These are phyloP conservation scores for Coniochaeta hoffmannii DNA, from an alignment of 2,329 filamentous ascomycete genomes.

Conservation along the genomic window DNA sequence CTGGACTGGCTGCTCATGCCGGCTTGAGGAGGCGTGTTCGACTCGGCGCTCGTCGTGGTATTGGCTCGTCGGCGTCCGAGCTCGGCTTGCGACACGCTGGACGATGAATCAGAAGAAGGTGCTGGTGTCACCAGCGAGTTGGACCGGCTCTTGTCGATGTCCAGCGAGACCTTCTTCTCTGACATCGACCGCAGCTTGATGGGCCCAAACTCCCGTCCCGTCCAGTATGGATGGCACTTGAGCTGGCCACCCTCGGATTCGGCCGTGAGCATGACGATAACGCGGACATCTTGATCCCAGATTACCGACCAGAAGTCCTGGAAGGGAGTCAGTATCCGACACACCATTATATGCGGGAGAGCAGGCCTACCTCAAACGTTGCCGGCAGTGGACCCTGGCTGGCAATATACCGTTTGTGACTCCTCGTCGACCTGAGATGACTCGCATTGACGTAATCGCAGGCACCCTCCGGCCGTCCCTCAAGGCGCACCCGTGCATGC, in stretches of 20 bases:
- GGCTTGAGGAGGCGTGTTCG: slow-evolving; percentile 20
- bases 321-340: slow-evolving; percentile 17
- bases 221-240: slow-evolving; percentile 95
- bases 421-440: slow-evolving; percentile 70
- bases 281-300: slow-evolving; percentile 93
- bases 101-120: slow-evolving; percentile 6
- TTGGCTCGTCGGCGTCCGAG: slow-evolving; percentile 43
- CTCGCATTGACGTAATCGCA: slow-evolving; percentile 98
- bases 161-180: slow-evolving; percentile 74
- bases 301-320: slow-evolving; percentile 97
- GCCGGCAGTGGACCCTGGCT: slow-evolving; percentile 89
- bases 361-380: slow-evolving; percentile 70
- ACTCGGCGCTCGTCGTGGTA: slow-evolving; percentile 39
- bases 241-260: slow-evolving; percentile 88
- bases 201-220: slow-evolving; percentile 66
- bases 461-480: slow-evolving; percentile 54
- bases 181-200: slow-evolving; percentile 70
- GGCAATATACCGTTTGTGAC: slow-evolving; percentile 90
- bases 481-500: slow-evolving; percentile 77
- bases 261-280: slow-evolving; percentile 94
- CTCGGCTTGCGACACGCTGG: slow-evolving; percentile 22
- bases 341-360: neutral
- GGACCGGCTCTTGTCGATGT: slow-evolving; percentile 49
- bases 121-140: slow-evolving; percentile 20
- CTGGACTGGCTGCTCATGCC: slow-evolving; percentile 19